Percentiles rank a stretch among this genome's conserved stretches.
These are phyloP conservation scores for Leccinum fuscescens DNA, from an alignment of 1,284 basidiomycete species.

Conservation along the genomic window DNA sequence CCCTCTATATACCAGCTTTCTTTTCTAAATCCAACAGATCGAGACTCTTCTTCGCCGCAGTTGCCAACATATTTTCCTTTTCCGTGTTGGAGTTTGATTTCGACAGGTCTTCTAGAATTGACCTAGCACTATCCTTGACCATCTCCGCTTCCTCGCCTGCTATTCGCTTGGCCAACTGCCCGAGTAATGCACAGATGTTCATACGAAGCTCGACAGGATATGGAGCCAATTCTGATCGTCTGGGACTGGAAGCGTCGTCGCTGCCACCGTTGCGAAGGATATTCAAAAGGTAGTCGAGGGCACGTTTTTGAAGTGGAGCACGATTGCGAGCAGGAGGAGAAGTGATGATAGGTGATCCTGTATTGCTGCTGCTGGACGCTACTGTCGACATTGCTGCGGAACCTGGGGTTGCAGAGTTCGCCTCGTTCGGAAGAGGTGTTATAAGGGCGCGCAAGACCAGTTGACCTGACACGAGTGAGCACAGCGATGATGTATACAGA, in stretches of 20 bases:
- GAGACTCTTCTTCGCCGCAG: slow-evolving; percentile 43
- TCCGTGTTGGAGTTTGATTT: slow-evolving; percentile 29
- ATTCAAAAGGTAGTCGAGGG: slow-evolving; percentile 63
- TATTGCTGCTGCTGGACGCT: slow-evolving; percentile 40
- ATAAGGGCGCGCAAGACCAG: slow-evolving; percentile 60
- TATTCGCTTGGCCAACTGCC: slow-evolving; percentile 56
- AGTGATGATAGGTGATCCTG: slow-evolving; percentile 42
- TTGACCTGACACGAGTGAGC: slow-evolving; percentile 43
- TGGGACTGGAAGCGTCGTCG: slow-evolving; percentile 15
- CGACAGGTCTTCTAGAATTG: slow-evolving; percentile 51
- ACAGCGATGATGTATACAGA: not conserved
- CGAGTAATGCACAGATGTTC: slow-evolving; percentile 69
- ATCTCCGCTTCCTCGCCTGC: slow-evolving; percentile 46
- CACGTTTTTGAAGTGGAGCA: slow-evolving; percentile 45
- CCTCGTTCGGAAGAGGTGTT: slow-evolving; percentile 49
- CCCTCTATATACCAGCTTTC: not conserved
- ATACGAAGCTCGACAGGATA: slow-evolving; percentile 69
- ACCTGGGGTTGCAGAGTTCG: slow-evolving; percentile 30
- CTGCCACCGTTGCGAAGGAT: slow-evolving; percentile 56
- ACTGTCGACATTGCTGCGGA: slow-evolving; percentile 43
- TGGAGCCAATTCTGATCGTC: slow-evolving; percentile 37
- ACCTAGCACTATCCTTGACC: slow-evolving; percentile 49
- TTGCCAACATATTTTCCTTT: slow-evolving; percentile 48
- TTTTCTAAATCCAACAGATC: slow-evolving; percentile 45
- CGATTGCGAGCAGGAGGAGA: slow-evolving; percentile 39